Evolutionary conservation across 2,329 filamentous ascomycete genomes (phyloP).

Genomic region (Botrytis medusae): DNA sequence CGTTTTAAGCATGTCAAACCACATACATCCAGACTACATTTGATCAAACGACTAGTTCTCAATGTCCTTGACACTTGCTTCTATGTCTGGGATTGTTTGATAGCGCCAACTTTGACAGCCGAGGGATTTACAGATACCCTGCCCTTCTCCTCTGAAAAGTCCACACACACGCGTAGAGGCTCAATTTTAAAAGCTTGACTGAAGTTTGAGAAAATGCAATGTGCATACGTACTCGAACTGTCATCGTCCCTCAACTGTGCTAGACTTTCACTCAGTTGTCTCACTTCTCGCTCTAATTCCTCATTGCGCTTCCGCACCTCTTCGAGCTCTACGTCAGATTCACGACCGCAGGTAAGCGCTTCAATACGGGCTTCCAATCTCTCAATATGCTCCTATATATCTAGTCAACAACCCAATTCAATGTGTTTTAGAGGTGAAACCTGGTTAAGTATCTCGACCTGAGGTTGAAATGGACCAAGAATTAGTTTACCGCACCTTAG

Average conservation of each 20-base stretch:
- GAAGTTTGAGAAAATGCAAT: not conserved
- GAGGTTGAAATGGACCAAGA: not conserved
- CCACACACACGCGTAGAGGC: not conserved
- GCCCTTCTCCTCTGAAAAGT: not conserved
- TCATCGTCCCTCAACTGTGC: constrained; percentile 22
- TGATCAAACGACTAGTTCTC: not conserved
- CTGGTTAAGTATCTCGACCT: not conserved
- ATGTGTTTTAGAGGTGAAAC: not conserved
- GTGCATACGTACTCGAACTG: constrained; percentile 20
- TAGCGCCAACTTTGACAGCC: not conserved
- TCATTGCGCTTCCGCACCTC: constrained; percentile 53
- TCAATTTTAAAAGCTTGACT: not conserved
- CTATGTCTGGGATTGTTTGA: not conserved
- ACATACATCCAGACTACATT: not conserved
- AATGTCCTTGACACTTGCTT: not conserved
- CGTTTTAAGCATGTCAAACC: not conserved
- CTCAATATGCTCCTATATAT: constrained; percentile 67
- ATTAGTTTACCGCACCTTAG: constrained; percentile 9
- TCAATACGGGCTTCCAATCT: constrained; percentile 71
- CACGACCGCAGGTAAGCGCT: constrained; percentile 59
- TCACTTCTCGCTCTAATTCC: constrained; percentile 54
- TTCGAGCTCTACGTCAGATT: constrained; percentile 47
- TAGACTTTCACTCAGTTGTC: constrained; percentile 30
- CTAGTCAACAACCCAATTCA: not conserved
- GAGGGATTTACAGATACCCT: not conserved